Percentiles rank a stretch among this genome's conserved stretches.
Conservation (phyloP, 306 rosid species). For the Leucaena leucocephala region DNA sequence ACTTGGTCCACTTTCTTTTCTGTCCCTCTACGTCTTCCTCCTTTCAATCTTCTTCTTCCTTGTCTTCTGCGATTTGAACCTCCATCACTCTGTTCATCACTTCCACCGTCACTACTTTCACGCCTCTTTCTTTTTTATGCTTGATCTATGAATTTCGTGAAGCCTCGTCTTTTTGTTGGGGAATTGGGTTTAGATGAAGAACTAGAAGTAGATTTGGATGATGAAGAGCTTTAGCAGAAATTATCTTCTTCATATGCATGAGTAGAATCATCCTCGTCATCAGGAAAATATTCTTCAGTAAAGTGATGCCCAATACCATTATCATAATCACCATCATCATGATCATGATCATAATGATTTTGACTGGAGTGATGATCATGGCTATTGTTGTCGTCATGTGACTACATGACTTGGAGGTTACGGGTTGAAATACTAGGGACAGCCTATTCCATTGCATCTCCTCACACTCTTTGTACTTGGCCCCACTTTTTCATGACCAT, state of each 20-base stretch:
- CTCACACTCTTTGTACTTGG: no score
- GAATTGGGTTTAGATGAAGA: not conserved
- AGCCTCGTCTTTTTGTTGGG: conserved; percentile 3
- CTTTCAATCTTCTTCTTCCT: not conserved
- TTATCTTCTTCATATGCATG: not conserved
- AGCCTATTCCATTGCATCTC: no score
- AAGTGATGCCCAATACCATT: no score
- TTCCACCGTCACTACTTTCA: not conserved
- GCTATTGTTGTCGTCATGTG: no score
- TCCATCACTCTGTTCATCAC: conserved; percentile 1
- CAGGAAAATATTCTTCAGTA: not conserved
- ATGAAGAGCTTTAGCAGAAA: not conserved
- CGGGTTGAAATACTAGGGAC: no score
- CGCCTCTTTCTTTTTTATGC: not conserved
- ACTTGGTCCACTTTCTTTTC: not conserved
- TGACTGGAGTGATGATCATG: not conserved
- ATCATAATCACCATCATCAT: no score
- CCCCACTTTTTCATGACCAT: no score
- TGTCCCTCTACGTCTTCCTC: not conserved
- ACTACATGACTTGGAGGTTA: no score
- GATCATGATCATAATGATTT: not conserved
- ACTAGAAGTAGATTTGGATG: not conserved
- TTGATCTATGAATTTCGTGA: conserved; percentile 1
- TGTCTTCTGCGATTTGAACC: no score
- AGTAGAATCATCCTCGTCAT: not conserved